phyloP scores from a whole-genome alignment of 352 stramenopile species.

The Phytophthora ramorum region DNA sequence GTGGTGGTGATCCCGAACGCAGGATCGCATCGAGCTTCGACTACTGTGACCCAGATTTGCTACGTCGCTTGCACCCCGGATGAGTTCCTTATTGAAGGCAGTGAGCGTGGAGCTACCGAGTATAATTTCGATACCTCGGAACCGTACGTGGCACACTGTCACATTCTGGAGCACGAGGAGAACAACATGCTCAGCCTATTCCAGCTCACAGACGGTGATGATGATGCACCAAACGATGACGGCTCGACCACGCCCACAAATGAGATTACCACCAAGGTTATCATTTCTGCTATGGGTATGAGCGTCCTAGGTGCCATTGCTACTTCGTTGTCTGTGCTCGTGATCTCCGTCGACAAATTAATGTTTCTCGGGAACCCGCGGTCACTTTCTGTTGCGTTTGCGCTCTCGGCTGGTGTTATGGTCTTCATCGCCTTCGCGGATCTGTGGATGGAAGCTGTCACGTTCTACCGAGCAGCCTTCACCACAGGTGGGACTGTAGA shows the following conservation, averaged over 20 bases:
- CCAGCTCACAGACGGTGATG: slow-evolving; percentile 59
- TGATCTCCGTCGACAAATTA: slow-evolving; percentile 70
- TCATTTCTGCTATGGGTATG: slow-evolving; percentile 78
- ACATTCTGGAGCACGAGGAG: slow-evolving; percentile 83
- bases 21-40: slow-evolving; percentile 33
- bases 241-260: slow-evolving; percentile 35
- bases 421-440: slow-evolving; percentile 80
- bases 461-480: slow-evolving; percentile 64
- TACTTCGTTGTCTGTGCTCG: slow-evolving; percentile 70
- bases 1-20: slow-evolving; percentile 81
- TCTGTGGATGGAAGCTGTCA: slow-evolving; percentile 63
- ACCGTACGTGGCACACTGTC: slow-evolving; percentile 80
- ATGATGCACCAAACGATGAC: slow-evolving; percentile 55
- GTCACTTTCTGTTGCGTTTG: slow-evolving; percentile 70
- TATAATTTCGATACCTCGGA: slow-evolving; percentile 78
- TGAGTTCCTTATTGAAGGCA: slow-evolving; percentile 66
- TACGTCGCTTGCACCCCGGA: slow-evolving; percentile 80
- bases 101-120: slow-evolving; percentile 52
- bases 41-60: slow-evolving; percentile 68
- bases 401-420: slow-evolving; percentile 80
- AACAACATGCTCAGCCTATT: slow-evolving; percentile 82
- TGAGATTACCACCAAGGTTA: slow-evolving; percentile 55
- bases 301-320: slow-evolving; percentile 73
- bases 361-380: slow-evolving; percentile 68
- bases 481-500: slow-evolving; percentile 61